Evolutionary conservation across 2,329 filamentous ascomycete genomes (phyloP).

Genomic region (Neophaeococcomyces mojaviensis): DNA sequence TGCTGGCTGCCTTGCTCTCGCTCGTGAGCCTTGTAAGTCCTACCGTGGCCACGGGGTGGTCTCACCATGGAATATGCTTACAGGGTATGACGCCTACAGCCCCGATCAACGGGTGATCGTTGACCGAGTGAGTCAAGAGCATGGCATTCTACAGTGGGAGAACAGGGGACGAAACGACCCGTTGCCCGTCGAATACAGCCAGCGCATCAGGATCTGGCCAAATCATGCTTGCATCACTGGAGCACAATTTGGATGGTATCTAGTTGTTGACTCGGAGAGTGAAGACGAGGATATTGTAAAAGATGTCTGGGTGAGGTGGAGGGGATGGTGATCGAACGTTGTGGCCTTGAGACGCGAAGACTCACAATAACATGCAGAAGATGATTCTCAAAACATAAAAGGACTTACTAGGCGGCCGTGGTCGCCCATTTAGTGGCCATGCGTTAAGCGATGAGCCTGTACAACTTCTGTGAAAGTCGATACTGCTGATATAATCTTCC

Average conservation of each 20-base stretch:
- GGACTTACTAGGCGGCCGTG: no score
- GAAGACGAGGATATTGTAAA: slow-evolving; percentile 51
- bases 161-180: slow-evolving; percentile 33
- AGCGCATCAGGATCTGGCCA: slow-evolving; percentile 65
- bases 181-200: slow-evolving; percentile 51
- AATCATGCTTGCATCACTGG: slow-evolving; percentile 76
- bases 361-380: no score
- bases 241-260: slow-evolving; percentile 63
- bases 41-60: slow-evolving; percentile 67
- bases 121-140: slow-evolving; percentile 67
- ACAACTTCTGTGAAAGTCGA: no score
- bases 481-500: no score
- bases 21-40: slow-evolving; percentile 63
- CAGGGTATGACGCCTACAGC: slow-evolving; percentile 12
- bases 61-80: slow-evolving; percentile 47
- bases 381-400: no score
- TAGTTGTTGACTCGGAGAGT: slow-evolving; percentile 59
- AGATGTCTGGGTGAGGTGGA: slow-evolving; percentile 69
- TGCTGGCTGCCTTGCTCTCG: slow-evolving; percentile 62
- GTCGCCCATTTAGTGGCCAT: no score
- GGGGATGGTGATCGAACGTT: slow-evolving; percentile 63
- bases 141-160: slow-evolving; percentile 62
- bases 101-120: slow-evolving; percentile 56
- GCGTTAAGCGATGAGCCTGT: no score
- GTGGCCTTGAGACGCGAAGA: background rate